These are phyloP conservation scores for Phytophthora ohioensis DNA, from an alignment of 352 stramenopile genomes.

Conservation along the genomic window DNA sequence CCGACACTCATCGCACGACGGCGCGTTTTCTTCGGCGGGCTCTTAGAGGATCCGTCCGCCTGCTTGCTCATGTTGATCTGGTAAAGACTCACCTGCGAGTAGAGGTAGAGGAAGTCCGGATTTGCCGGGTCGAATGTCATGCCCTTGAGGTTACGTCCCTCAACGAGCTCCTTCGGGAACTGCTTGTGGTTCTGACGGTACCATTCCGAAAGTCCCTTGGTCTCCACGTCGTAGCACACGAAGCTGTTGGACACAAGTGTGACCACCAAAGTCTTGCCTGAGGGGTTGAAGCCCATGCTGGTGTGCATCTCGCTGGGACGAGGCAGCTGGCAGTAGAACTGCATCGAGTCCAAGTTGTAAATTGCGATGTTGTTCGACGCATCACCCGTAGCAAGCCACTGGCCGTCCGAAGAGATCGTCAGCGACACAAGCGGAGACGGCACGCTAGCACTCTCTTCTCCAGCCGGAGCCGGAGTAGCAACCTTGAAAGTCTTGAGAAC, in stretches of 20 bases:
- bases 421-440: slow-evolving; percentile 69
- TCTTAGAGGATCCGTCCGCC: slow-evolving; percentile 32
- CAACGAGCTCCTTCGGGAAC: slow-evolving; percentile 80
- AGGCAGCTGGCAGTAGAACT: slow-evolving; percentile 78
- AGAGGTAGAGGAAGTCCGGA: slow-evolving; percentile 80
- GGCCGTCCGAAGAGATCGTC: slow-evolving; percentile 79
- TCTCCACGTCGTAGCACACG: slow-evolving; percentile 87
- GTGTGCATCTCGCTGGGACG: slow-evolving; percentile 78
- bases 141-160: slow-evolving; percentile 81
- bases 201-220: slow-evolving; percentile 78
- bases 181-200: slow-evolving; percentile 74
- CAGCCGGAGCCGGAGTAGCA: slow-evolving; percentile 11
- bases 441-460: slow-evolving; percentile 24
- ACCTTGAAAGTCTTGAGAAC: slow-evolving; percentile 81
- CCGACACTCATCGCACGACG: slow-evolving; percentile 65
- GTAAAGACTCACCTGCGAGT: slow-evolving; percentile 83
- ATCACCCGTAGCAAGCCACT: slow-evolving; percentile 83
- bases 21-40: slow-evolving; percentile 53
- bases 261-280: slow-evolving; percentile 78
- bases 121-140: slow-evolving; percentile 83
- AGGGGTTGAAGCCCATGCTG: slow-evolving; percentile 81
- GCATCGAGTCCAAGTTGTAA: slow-evolving; percentile 91
- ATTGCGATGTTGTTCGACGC: slow-evolving; percentile 74
- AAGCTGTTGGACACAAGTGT: slow-evolving; percentile 88
- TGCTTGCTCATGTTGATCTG: slow-evolving; percentile 83